Evolutionary conservation across 2,329 filamentous ascomycete genomes (phyloP), one percentile per base, ranked within the genome.

Genomic region (Triangularia verruculosa): DNA sequence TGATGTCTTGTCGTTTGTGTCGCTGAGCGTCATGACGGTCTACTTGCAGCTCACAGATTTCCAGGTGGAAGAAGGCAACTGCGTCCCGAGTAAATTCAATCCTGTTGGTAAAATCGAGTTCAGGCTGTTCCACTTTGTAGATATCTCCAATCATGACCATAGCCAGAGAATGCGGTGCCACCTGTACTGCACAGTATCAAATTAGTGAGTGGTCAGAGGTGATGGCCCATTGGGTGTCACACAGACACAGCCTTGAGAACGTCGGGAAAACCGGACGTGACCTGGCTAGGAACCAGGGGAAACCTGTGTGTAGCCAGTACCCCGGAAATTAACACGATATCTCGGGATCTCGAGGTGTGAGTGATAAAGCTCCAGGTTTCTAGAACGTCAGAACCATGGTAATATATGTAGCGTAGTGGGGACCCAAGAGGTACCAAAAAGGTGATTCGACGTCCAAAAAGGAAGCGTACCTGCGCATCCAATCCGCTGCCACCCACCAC

Each of bases 391-490:
- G 27, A 25, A 59, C 25, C 20, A 11, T 27, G 17, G 51, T 25
- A n/a, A n/a, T n/a, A n/a, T n/a, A 24, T 54, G 39, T 47, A 47
- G 39, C 39, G 4, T 47, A 47, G n/a, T 24, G 51, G 20, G 22
- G 51, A 59, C 17, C 57, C 34, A 47, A 59, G 39, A 59, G 30
- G 15, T 20, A 24, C 57, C 34, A 22, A 25, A 59, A 59, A 17
- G 12, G 57, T 59, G 57, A 59, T 28, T 59, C 25, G 32, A 59
- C 34, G 57, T 47, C 39, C 24, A 43, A 59, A 59, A 59, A 20
- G 57, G 47, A 59, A 59, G 15, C 22, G 57, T 59, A 32, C 57
- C 57, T 59, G 57, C 34, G 13, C 57, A 51, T 59, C 34, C 39
- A 47, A 47, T 47, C 17, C 39, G 39, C 39, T 47, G 39, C 39